phyloP scores from a whole-genome alignment of 163 green algal species.

The Prototheca stagnorum region DNA sequence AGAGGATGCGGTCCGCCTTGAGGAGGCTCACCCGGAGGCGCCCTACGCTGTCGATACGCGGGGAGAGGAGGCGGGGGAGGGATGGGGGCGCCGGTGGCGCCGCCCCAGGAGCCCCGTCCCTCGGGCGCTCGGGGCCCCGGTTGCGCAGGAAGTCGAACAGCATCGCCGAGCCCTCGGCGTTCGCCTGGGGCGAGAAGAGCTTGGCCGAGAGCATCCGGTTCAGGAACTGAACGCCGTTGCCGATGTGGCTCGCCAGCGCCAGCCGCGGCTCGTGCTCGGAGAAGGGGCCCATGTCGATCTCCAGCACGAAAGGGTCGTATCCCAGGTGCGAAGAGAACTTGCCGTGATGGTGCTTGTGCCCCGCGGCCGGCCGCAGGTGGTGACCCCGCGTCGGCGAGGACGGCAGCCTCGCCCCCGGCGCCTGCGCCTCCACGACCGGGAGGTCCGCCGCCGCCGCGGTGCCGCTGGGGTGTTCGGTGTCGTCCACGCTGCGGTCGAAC shows the following conservation, averaged over 20 bases:
- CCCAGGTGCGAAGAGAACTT: too few species aligned
- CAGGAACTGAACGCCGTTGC: slow-evolving; percentile 51
- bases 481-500: too few species aligned
- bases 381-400: too few species aligned
- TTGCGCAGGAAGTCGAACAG: slow-evolving; percentile 29
- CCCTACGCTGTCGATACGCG: slow-evolving; percentile 12
- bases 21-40: slow-evolving; percentile 15
- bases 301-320: slow-evolving; percentile 32
- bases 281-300: slow-evolving; percentile 49
- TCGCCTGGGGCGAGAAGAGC: slow-evolving; percentile 16
- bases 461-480: too few species aligned
- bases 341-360: too few species aligned
- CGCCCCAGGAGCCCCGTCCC: neutral
- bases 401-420: neutral
- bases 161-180: slow-evolving; percentile 14
- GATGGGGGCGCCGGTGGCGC: neutral
- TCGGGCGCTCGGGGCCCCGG: slow-evolving; percentile 11
- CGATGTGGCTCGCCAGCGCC: slow-evolving; percentile 28
- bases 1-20: slow-evolving; percentile 23
- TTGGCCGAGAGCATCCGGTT: slow-evolving; percentile 29
- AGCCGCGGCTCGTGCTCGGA: slow-evolving; percentile 30
- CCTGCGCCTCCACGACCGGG: neutral
- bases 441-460: neutral
- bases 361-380: too few species aligned
- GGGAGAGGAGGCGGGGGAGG: slow-evolving; percentile 11